Conservation (phyloP, 495 filamentous ascomycete species). For the Trichoderma virens region DNA sequence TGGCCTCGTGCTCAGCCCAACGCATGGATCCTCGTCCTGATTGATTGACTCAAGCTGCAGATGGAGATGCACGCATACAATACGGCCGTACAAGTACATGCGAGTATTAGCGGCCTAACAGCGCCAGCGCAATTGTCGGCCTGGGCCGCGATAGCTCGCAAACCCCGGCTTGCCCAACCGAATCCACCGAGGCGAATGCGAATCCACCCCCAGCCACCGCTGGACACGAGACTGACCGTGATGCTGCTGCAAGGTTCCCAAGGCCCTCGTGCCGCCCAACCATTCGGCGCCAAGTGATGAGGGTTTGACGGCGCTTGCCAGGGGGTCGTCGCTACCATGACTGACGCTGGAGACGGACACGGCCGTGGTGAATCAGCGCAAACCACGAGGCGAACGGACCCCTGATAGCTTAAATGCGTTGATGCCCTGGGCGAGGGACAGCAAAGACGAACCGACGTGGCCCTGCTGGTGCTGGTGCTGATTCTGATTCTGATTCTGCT, state of each 20-base stretch:
- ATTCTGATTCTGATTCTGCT: background rate
- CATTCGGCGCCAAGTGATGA: slow-evolving; percentile 1
- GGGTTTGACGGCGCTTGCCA: background rate
- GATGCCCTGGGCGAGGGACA: background rate
- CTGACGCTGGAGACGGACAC: background rate
- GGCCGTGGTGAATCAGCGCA: background rate
- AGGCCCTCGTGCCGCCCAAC: slow-evolving; percentile 1
- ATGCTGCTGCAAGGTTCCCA: background rate
- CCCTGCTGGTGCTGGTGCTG: background rate
- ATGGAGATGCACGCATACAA: no score
- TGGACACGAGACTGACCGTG: background rate
- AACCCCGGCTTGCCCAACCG: background rate
- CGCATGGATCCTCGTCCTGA: background rate
- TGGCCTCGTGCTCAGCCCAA: background rate
- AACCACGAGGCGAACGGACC: background rate
- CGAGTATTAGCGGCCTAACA: background rate
- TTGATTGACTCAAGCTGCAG: background rate
- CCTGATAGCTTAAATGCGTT: background rate
- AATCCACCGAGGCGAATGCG: background rate
- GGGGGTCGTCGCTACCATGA: background rate
- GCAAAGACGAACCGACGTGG: no score
- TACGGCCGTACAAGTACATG: background rate
- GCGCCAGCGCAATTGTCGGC: background rate
- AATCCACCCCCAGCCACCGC: background rate
- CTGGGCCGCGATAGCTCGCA: background rate